Evolutionary conservation across 2,329 filamentous ascomycete species (phyloP).

Genomic region (Pseudogymnoascus sp.): DNA sequence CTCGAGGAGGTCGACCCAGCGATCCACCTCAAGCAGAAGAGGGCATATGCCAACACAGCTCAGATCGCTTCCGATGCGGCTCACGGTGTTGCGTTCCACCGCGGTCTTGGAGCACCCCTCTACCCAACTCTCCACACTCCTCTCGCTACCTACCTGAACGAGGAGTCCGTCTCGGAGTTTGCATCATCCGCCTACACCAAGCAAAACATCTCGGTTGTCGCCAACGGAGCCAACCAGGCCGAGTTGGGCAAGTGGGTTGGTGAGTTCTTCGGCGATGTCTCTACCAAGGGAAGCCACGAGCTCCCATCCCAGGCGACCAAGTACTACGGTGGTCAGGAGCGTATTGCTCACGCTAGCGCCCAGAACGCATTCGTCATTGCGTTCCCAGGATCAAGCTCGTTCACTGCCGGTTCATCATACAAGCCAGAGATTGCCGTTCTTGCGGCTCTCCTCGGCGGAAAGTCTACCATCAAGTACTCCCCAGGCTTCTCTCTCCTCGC

Average conservation of each 20-base stretch:
- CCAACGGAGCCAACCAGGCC: slow-evolving; percentile 71
- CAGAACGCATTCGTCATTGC: slow-evolving; percentile 75
- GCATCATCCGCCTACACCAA: slow-evolving; percentile 76
- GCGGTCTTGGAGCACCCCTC: slow-evolving; percentile 73
- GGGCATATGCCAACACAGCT: slow-evolving; percentile 51
- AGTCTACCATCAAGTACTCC: slow-evolving; percentile 92
- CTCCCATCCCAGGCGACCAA: slow-evolving; percentile 60
- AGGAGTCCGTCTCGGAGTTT: slow-evolving; percentile 65
- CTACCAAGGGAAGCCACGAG: slow-evolving; percentile 41
- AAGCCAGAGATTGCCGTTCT: slow-evolving; percentile 89
- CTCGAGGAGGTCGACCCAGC: slow-evolving; percentile 76
- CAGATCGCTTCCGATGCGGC: slow-evolving; percentile 76
- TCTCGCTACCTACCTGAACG: slow-evolving; percentile 71
- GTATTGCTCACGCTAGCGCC: slow-evolving; percentile 64
- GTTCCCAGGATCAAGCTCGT: slow-evolving; percentile 81
- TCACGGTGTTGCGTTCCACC: slow-evolving; percentile 85
- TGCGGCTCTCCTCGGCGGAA: slow-evolving; percentile 77
- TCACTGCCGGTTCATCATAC: slow-evolving; percentile 58
- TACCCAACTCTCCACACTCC: slow-evolving; percentile 64
- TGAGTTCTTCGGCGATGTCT: slow-evolving; percentile 76
- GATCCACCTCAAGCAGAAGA: slow-evolving; percentile 70
- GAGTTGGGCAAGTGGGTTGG: slow-evolving; percentile 82
- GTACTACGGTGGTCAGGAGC: slow-evolving; percentile 94
- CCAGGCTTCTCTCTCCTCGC: slow-evolving; percentile 84
- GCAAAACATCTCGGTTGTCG: slow-evolving; percentile 83